Evolutionary conservation across 2,329 filamentous ascomycete genomes (phyloP), one percentile per base, ranked within the genome.

Genomic region (Arachnomyces sp.): DNA sequence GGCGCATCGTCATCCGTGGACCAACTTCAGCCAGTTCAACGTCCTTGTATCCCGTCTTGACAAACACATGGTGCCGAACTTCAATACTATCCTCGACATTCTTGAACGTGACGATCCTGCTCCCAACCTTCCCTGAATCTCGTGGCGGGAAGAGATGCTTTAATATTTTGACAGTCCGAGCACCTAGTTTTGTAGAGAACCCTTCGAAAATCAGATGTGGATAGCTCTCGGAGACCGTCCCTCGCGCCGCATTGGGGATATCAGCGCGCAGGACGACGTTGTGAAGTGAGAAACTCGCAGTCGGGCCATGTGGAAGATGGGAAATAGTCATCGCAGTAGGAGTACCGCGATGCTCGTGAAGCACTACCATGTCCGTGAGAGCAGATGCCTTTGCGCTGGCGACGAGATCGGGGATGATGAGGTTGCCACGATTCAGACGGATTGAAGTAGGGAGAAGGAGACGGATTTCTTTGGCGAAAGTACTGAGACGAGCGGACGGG

Each of bases 181-280:
- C 74, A 40, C 92, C 92, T 4, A 96, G 69, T 28, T 76, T 77
- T 4, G 84, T 87, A 4, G 75, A 84, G 66, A 98, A 96, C 2
- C 88, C 88, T 55, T 98, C 92, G 54, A 98, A 96, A 47, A 98
- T 86, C 2, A 98, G 72, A 56, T 96, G 90, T 0, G 92, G 92
- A 54, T 95, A 98, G 29, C 80, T 83, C 65, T 98, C 92, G 46
- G 80, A 86, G 35, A 95, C 87, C 1, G 88, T 95, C 35, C 92
- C 92, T 43, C 85, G 77, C 7, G 87, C 78, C 31, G 83, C 79
- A 48, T 92, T 88, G 1, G 92, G 90, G 14, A 98, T 94, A 59
- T 98, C 92, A 44, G 89, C 86, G 33, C 92, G 80, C 37, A 98
- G 71, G 7, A 95, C 83, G 3, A 96, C 90, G 50, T 98, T 96